Conservation (phyloP, 371 early-diverging fungal genomes). For the Mortierella sp. region DNA sequence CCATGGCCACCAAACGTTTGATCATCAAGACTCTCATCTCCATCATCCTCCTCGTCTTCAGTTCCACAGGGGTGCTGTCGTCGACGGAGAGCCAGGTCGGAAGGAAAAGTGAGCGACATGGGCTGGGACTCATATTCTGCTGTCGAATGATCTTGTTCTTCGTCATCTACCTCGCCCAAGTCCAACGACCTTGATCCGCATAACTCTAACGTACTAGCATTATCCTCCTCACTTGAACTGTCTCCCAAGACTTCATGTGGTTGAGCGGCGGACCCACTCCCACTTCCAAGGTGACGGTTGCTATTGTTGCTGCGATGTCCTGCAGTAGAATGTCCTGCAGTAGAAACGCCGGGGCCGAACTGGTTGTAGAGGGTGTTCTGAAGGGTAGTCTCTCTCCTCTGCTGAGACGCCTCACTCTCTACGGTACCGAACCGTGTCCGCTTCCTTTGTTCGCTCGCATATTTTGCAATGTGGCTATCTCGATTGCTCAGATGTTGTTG, state of each 20-base stretch:
- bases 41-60: slow-evolving; percentile 16
- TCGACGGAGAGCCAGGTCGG: slow-evolving; percentile 39
- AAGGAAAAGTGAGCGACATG: slow-evolving; percentile 43
- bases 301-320: neutral
- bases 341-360: neutral
- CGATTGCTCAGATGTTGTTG: neutral
- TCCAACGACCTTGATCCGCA: neutral
- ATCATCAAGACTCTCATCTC: neutral
- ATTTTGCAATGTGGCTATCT: neutral
- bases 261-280: neutral
- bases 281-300: neutral
- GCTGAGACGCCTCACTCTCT: slow-evolving; percentile 22
- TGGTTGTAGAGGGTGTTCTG: slow-evolving; percentile 40
- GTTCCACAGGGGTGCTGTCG: slow-evolving; percentile 11
- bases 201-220: too few relatives aligned
- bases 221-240: slow-evolving; percentile 1
- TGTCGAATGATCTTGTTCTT: slow-evolving; percentile 3
- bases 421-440: slow-evolving; percentile 12
- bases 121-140: slow-evolving; percentile 4
- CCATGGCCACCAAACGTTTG: neutral
- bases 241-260: slow-evolving; percentile 24
- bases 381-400: slow-evolving; percentile 18
- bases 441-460: neutral
- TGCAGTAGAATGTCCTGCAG: neutral
- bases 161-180: slow-evolving; percentile 20